Evolutionary conservation across 257 asterid genomes (phyloP).

Genomic region (Solanum habrochaites): DNA sequence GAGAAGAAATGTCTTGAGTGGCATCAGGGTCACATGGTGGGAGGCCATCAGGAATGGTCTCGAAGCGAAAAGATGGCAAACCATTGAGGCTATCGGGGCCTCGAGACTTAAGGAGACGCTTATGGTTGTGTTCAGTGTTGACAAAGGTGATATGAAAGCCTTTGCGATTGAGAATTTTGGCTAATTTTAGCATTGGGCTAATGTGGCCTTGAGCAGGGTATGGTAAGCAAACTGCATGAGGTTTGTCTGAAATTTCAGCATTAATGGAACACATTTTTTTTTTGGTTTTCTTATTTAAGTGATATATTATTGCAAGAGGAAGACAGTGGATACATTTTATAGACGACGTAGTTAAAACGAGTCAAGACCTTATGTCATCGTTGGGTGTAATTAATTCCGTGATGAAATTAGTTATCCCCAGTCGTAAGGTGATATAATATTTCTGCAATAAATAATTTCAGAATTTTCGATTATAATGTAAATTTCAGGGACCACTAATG

Average conservation of each 20-base stretch:
- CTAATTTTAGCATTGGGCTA: constrained; percentile 1
- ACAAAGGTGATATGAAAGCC: constrained; percentile 2
- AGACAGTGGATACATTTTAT: background rate
- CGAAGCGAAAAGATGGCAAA: background rate
- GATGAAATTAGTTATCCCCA: no score
- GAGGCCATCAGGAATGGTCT: background rate
- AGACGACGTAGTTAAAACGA: background rate
- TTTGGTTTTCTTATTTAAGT: background rate
- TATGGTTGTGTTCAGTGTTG: background rate
- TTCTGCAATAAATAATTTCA: no score
- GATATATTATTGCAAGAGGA: background rate
- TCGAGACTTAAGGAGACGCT: background rate
- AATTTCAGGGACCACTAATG: no score
- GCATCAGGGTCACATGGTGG: background rate
- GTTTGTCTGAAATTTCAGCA: background rate
- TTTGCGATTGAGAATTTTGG: constrained; percentile 1
- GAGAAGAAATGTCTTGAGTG: background rate
- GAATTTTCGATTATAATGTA: no score
- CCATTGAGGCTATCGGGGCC: background rate
- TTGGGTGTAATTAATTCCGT: background rate
- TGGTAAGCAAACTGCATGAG: constrained; percentile 6
- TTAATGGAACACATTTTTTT: background rate
- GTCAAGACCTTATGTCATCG: background rate
- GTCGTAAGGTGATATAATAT: no score
- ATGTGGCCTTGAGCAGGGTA: constrained; percentile 11